Base-by-base conservation (phyloP, 495 filamentous ascomycete species). In the Lasiosphaeria miniovina region DNA sequence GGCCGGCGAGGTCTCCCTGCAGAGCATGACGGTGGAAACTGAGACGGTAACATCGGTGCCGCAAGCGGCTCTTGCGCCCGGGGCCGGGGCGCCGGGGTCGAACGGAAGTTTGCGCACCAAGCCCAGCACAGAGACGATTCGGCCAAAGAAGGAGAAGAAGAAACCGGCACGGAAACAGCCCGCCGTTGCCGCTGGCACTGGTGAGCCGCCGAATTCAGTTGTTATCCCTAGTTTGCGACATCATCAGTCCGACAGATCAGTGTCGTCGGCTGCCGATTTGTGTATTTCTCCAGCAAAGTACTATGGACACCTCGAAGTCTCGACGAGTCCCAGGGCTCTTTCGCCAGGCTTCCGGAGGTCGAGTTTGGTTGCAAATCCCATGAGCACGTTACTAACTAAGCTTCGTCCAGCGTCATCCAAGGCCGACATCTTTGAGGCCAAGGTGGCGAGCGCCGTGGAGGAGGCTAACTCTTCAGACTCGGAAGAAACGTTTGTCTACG, bases 401-500 rank as follows among this genome's bases (percentile, higher is more conserved):
- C 68, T 66, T 60, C 74, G 74, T 68, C 59, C 72, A 85, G 91
- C 89, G 49, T 96, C 95, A 32, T 96, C 92, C 63, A 98, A 97
- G 79, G 93, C 95, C 63, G 94, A 98, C 74, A 90, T 98, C 50
- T 98, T 98, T 72, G 94, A 97, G 75, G 90, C 90, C 55, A 96
- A 94, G 75, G 89, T 98, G 40, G 95, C 94, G 40, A 96, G 87
- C 70, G 93, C 93, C 4, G 91, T 98, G 49, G 92, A 96, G 72
- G 84, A 86, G 65, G 91, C 90, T 43, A 89, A 97, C 72, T 94
- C 93, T 7, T 96, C 93, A 14, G 94, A 71, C 68, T 98, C 95
- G 3, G 94, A 97, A 63, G 95, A 97, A 73, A 98, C 95, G 0
- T 98, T 98, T 72, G 93, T 98, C 4, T 98, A 98, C 76, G 94